Percentiles rank a stretch among this genome's conserved stretches.
Evolutionary conservation across 768 basidiomycete species (phyloP).

Genomic region (Leucocoprinus leucothites): DNA sequence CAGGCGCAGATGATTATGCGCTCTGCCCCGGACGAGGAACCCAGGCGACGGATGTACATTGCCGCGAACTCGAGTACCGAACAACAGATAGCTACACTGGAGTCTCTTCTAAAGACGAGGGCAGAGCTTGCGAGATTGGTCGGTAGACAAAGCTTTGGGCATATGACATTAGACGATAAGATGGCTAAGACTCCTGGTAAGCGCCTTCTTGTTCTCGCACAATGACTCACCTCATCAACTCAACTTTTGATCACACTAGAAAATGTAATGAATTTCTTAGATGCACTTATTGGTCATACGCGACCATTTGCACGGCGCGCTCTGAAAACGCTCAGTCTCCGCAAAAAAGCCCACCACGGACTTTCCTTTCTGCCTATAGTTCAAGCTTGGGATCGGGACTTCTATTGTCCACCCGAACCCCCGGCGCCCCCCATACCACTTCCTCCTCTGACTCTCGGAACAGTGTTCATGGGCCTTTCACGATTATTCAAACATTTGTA

Average conservation of each 20-base stretch:
- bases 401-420: slow-evolving; percentile 80
- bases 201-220: slow-evolving; percentile 14
- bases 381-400: slow-evolving; percentile 97
- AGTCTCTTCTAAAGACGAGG: slow-evolving; percentile 70
- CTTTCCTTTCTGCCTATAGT: slow-evolving; percentile 59
- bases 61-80: slow-evolving; percentile 75
- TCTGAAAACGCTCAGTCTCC: slow-evolving; percentile 57
- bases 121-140: slow-evolving; percentile 82
- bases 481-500: slow-evolving; percentile 84
- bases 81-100: slow-evolving; percentile 74
- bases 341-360: slow-evolving; percentile 73
- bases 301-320: slow-evolving; percentile 74
- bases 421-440: slow-evolving; percentile 72
- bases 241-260: slow-evolving; percentile 37
- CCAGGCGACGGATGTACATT: slow-evolving; percentile 78
- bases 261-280: slow-evolving; percentile 85
- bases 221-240: not conserved
- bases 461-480: slow-evolving; percentile 89
- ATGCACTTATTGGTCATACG: slow-evolving; percentile 78
- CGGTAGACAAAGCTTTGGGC: slow-evolving; percentile 81
- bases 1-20: slow-evolving; percentile 95
- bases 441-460: slow-evolving; percentile 81
- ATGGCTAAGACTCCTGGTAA: slow-evolving; percentile 94
- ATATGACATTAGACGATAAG: slow-evolving; percentile 88
- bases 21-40: slow-evolving; percentile 80